Conservation (phyloP, 352 stramenopile species). For the Phytophthora chlamydospora region DNA sequence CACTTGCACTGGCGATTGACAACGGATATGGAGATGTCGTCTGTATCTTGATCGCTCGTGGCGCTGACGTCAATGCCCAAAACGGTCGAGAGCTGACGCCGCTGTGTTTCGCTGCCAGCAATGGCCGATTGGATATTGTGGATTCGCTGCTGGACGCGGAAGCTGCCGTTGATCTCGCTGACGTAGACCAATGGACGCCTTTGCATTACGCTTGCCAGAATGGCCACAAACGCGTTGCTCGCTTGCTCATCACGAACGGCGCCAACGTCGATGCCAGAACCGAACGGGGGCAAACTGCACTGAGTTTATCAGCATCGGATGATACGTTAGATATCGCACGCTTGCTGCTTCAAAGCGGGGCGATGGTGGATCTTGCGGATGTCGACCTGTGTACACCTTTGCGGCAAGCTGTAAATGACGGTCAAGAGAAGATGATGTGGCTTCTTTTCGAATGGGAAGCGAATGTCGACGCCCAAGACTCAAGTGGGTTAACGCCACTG, state of each 20-base stretch:
- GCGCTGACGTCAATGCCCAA: neutral
- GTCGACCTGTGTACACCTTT: neutral
- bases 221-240: neutral
- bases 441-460: neutral
- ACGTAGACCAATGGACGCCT: neutral
- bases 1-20: neutral
- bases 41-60: neutral
- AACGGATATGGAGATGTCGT: neutral
- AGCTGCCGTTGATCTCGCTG: conserved; percentile 1
- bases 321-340: neutral
- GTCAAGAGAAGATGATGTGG: neutral
- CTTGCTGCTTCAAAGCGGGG: neutral
- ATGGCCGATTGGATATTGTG: neutral
- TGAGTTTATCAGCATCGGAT: neutral
- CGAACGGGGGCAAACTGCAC: neutral
- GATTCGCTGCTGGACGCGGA: conserved; percentile 1
- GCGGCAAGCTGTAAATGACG: neutral
- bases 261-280: neutral
- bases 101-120: neutral
- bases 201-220: neutral
- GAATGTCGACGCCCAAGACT: neutral
- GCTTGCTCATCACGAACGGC: neutral
- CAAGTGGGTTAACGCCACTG: neutral
- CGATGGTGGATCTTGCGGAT: neutral
- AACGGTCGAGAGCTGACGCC: neutral